These are phyloP conservation scores for Pleurostoma richardsiae DNA, from an alignment of 2,329 filamentous ascomycete genomes.

Conservation along the genomic window DNA sequence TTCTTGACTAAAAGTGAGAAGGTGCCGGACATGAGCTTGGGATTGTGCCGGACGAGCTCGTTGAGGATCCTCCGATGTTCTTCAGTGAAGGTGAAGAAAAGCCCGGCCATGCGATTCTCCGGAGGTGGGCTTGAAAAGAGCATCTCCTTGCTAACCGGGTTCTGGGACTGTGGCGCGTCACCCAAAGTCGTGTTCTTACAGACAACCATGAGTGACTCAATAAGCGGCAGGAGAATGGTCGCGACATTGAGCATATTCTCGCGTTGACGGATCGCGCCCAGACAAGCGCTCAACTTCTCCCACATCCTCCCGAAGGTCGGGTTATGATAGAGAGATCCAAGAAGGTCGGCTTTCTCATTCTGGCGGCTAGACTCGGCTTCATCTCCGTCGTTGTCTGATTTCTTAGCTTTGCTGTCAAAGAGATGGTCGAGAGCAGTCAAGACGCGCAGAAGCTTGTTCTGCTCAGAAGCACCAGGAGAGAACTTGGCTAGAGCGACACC, in stretches of 20 bases:
- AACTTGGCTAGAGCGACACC: slow-evolving; percentile 92
- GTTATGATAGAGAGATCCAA: slow-evolving; percentile 86
- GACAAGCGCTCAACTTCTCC: slow-evolving; percentile 84
- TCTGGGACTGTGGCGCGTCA: slow-evolving; percentile 49
- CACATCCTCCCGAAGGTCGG: slow-evolving; percentile 86
- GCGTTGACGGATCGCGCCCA: slow-evolving; percentile 81
- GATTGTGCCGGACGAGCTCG: slow-evolving; percentile 93
- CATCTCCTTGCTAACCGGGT: slow-evolving; percentile 57
- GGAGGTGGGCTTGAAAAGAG: slow-evolving; percentile 71
- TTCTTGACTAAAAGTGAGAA: slow-evolving; percentile 97
- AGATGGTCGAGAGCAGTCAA: slow-evolving; percentile 93
- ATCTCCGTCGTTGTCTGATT: slow-evolving; percentile 35
- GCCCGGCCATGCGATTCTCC: slow-evolving; percentile 74
- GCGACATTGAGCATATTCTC: slow-evolving; percentile 97
- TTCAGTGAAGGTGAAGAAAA: slow-evolving; percentile 98
- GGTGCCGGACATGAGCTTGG: slow-evolving; percentile 97
- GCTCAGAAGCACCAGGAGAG: slow-evolving; percentile 90
- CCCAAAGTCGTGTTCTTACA: slow-evolving; percentile 93
- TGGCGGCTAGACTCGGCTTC: slow-evolving; percentile 48
- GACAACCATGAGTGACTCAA: slow-evolving; percentile 97
- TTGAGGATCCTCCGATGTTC: slow-evolving; percentile 97
- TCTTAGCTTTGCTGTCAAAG: slow-evolving; percentile 75
- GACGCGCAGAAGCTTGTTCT: slow-evolving; percentile 90
- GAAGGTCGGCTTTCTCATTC: slow-evolving; percentile 72
- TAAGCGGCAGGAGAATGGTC: slow-evolving; percentile 87